phyloP scores from a whole-genome alignment of 2,329 filamentous ascomycete genomes.

The Colletotrichum sublineola region DNA sequence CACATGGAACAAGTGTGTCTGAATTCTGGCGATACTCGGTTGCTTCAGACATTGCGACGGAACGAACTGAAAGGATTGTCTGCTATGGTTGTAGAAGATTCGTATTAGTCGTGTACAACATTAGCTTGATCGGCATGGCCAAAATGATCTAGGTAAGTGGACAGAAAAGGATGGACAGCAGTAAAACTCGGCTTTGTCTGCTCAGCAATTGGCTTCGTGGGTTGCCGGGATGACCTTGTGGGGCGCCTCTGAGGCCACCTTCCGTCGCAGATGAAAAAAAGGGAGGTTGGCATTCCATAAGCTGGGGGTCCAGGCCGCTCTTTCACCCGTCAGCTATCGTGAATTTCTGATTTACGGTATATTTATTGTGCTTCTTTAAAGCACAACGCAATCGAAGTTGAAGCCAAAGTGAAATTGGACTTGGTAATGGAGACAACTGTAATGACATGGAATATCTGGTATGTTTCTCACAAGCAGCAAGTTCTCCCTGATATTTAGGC shows the following conservation, averaged over 20 bases:
- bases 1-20: background rate
- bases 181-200: background rate
- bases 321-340: background rate
- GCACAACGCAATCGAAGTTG: background rate
- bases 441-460: background rate
- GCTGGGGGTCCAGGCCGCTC: background rate
- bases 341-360: background rate
- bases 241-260: background rate
- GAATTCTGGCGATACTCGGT: background rate
- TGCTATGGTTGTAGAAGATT: background rate
- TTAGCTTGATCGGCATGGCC: background rate
- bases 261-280: background rate
- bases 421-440: background rate
- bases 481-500: background rate
- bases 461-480: background rate
- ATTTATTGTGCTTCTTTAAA: background rate
- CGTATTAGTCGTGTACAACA: background rate
- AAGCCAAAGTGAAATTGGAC: background rate
- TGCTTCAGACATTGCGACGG: background rate
- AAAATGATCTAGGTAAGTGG: background rate
- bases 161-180: background rate
- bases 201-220: conserved; percentile 22
- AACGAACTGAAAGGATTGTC: background rate
- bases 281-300: conserved; percentile 1
- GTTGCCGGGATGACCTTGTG: conserved; percentile 8